These are phyloP conservation scores for Iris pallida DNA, from an alignment of 116 monocot species.

Conservation along the genomic window DNA sequence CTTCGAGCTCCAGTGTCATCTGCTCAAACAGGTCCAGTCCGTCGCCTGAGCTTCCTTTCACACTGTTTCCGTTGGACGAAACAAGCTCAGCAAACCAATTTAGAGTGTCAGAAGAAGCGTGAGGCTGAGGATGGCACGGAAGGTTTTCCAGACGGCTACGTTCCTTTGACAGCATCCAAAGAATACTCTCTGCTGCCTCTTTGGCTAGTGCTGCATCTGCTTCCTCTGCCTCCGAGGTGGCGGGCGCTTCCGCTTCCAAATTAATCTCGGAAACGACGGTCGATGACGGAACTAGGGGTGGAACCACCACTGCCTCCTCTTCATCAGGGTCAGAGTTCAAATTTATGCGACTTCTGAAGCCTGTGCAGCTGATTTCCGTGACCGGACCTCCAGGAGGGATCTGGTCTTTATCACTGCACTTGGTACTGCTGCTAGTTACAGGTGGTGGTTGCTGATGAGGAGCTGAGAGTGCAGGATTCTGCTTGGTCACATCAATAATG, in stretches of 20 bases:
- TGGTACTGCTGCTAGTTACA: background rate
- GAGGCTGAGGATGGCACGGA: background rate
- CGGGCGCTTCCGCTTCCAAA: conserved; percentile 22
- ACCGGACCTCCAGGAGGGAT: background rate
- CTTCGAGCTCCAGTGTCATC: conserved; percentile 33
- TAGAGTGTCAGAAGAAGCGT: conserved; percentile 6
- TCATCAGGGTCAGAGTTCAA: conserved; percentile 22
- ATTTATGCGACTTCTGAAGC: conserved; percentile 16
- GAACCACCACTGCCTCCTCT: background rate
- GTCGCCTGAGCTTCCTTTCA: conserved; percentile 1
- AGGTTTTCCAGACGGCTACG: background rate
- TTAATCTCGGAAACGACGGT: conserved; percentile 10
- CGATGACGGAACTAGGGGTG: background rate
- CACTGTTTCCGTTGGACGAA: conserved; percentile 10
- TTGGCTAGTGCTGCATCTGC: conserved; percentile 1
- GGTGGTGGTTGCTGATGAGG: background rate
- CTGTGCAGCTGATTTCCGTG: background rate
- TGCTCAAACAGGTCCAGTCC: conserved; percentile 27
- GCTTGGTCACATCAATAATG: conserved; percentile 1
- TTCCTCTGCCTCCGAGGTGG: conserved; percentile 6
- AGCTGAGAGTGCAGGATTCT: background rate
- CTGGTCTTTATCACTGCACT: background rate
- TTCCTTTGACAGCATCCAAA: conserved; percentile 18
- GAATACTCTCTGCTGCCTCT: conserved; percentile 41
- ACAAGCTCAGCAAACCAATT: conserved; percentile 29